Base-by-base conservation (phyloP, 768 basidiomycete genomes). In the Pulveroboletus sp. region DNA sequence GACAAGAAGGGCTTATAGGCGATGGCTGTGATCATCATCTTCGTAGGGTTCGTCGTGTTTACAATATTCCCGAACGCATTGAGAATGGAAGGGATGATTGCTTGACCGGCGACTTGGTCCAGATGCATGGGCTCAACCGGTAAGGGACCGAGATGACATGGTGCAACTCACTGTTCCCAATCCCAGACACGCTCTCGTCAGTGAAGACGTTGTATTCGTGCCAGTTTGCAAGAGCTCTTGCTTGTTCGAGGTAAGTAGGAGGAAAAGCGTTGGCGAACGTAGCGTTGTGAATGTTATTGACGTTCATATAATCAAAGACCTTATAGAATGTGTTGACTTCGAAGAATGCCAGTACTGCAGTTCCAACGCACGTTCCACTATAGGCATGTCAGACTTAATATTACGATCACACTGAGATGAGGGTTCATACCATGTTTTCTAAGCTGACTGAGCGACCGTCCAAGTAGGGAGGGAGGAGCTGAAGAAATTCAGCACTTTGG, bases 1-100 rank as follows among this genome's bases (percentile, higher is more conserved):
- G 83, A 83, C 30, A 88, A 51, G 71, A 89, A 85, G 0, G 87
- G 87, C 65, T 89, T 89, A 73, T 89, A 90, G 0, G 86, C 76
- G 44, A 83, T 73, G 9, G 80, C 80, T 30, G 79, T 71, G 55
- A 84, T 78, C 24, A 73, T 65, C 37, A 91, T 60, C 62, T 83
- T 82, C 49, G 82, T 57, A 0, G 82, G 76, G 51, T 80, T 73
- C 3, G 73, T 69, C 3, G 66, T 39, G 55, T 81, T 75, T 8
- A 69, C 68, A 64, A 90, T 82, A 9, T 68, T 68, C 0, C 70
- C 59, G 30, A 90, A 70, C 7, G 78, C 77, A 31, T 70, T 57
- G 11, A 88, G 54, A 51, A 91, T 78, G 7, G 76, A 74, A 0
- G 86, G 82, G 5, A 85, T 60, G 54, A 89, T 74, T 0, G 86